A percentile compares a stretch with the other conserved stretches of the same genome.
phyloP scores from a whole-genome alignment of 1,284 basidiomycete genomes.

The Ceratobasidium sp. region DNA sequence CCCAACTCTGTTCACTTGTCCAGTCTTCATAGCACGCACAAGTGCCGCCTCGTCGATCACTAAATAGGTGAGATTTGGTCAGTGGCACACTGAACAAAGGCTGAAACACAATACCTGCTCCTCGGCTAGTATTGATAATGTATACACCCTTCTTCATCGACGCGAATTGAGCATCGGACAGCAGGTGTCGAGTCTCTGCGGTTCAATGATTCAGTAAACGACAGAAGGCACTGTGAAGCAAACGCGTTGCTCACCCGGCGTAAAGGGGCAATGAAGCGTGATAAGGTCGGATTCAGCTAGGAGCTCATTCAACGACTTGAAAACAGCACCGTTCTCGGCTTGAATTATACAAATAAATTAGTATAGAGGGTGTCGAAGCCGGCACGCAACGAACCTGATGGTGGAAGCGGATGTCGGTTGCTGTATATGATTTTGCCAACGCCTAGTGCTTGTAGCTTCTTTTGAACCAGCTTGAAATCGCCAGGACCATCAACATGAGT shows the following conservation, averaged over 20 bases:
- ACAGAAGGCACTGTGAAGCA: background rate
- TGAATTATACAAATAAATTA: conserved; percentile 13
- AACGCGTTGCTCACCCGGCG: conserved; percentile 21
- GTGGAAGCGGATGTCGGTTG: conserved; percentile 45
- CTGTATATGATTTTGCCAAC: conserved; percentile 47
- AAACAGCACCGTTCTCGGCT: conserved; percentile 48
- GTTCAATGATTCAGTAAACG: too few species aligned
- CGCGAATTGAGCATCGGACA: conserved; percentile 51
- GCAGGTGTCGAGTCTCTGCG: conserved; percentile 49
- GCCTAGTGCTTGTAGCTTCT: conserved; percentile 47
- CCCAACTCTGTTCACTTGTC: conserved; percentile 51
- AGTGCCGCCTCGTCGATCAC: conserved; percentile 54
- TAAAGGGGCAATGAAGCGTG: conserved; percentile 51
- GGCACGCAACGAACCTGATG: conserved; percentile 39
- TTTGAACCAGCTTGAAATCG: conserved; percentile 44
- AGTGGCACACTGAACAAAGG: background rate
- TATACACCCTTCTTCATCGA: conserved; percentile 54
- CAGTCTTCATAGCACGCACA: conserved; percentile 51
- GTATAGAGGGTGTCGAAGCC: background rate
- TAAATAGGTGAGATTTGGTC: conserved; percentile 18
- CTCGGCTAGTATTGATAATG: conserved; percentile 54
- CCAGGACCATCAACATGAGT: too few species aligned
- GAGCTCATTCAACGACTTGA: conserved; percentile 52
- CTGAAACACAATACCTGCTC: conserved; percentile 43
- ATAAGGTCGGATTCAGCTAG: conserved; percentile 51